Percentiles rank a stretch among this genome's conserved stretches.
phyloP scores from a whole-genome alignment of 2,329 filamentous ascomycete genomes.

The Sclerotinia glacialis region DNA sequence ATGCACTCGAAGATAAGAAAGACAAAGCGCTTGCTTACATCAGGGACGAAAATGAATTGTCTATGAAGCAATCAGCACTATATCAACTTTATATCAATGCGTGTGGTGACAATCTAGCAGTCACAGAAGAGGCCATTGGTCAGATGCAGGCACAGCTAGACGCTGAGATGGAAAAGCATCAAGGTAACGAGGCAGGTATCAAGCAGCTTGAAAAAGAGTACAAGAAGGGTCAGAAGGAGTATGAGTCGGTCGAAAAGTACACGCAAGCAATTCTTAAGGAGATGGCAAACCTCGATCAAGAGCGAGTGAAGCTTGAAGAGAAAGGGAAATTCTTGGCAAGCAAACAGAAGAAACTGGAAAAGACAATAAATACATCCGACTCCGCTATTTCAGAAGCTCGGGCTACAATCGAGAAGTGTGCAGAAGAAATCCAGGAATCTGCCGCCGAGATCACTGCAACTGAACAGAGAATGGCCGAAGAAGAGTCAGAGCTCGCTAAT shows the following conservation, averaged over 20 bases:
- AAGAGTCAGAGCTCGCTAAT: slow-evolving; percentile 77
- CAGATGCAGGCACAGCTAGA: slow-evolving; percentile 87
- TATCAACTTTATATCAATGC: slow-evolving; percentile 91
- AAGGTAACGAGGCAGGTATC: slow-evolving; percentile 85
- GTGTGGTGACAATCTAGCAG: slow-evolving; percentile 81
- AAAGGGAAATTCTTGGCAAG: slow-evolving; percentile 90
- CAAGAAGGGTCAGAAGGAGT: slow-evolving; percentile 77
- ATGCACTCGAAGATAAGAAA: slow-evolving; percentile 90
- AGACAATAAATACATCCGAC: slow-evolving; percentile 74
- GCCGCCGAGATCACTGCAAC: slow-evolving; percentile 71
- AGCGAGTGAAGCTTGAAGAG: slow-evolving; percentile 95
- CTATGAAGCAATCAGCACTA: slow-evolving; percentile 82
- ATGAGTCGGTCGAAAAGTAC: slow-evolving; percentile 77
- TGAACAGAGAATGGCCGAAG: slow-evolving; percentile 70
- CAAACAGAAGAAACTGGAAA: slow-evolving; percentile 94
- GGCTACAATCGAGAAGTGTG: slow-evolving; percentile 73
- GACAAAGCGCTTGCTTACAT: slow-evolving; percentile 88
- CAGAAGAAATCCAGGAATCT: slow-evolving; percentile 73
- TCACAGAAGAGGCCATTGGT: slow-evolving; percentile 85
- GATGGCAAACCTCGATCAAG: slow-evolving; percentile 90
- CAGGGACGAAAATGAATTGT: slow-evolving; percentile 88
- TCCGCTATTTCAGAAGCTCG: slow-evolving; percentile 71
- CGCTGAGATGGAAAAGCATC: slow-evolving; percentile 84
- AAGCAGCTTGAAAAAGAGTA: slow-evolving; percentile 85
- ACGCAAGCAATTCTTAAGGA: slow-evolving; percentile 79